Evolutionary conservation across 805 yeast genomes (phyloP), one percentile per base, ranked within the genome.

Genomic region (Clavispora fructus): DNA sequence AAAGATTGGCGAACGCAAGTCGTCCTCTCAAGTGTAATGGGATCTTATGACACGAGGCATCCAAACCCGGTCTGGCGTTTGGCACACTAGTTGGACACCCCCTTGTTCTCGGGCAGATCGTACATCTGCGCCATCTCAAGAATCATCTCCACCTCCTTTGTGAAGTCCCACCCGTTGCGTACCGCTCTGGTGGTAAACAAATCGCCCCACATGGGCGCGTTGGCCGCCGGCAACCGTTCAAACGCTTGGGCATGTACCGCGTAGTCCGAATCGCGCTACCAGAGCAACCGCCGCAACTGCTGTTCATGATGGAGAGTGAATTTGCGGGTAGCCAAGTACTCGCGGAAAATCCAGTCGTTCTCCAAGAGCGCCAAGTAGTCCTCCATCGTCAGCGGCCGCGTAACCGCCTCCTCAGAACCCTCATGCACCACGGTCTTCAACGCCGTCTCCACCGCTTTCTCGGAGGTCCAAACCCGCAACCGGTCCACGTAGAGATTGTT

Each of bases 361-460:
- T 55, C 47, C n/a, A 69, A 45, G 11, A 69, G 49, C 26, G 62
- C 60, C 13, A 52, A 32, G 47, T 62, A 55, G 45, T 67, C 69
- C 7, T 57, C 48, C n/a, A 48, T 42, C 1, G 59, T 41, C 10
- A 65, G 44, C 13, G 54, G 25, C 23, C 6, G 43, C 29, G 51
- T 58, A 8, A 66, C 48, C 40, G 32, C n/a, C 7, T 42, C 26
- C 29, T 10, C 39, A 19, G 45, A 47, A 7, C 43, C 43, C 2
- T 35, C 23, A 7, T 25, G 35, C 25, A 45, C 13, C 4, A 10
- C 35, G 10, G 26, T 33, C 44, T 43, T 17, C 25, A 13, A 16
- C 13, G 11, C 2, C 19, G 4, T 11, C 27, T 42, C 43, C n/a
- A 68, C 41, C 3, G 46, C 49, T 26, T 55, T 53, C 3, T 65